Evolutionary conservation across 805 yeast species (phyloP), one percentile per base, ranked within the genome.

Genomic region (Saccharomycopsis sp.): DNA sequence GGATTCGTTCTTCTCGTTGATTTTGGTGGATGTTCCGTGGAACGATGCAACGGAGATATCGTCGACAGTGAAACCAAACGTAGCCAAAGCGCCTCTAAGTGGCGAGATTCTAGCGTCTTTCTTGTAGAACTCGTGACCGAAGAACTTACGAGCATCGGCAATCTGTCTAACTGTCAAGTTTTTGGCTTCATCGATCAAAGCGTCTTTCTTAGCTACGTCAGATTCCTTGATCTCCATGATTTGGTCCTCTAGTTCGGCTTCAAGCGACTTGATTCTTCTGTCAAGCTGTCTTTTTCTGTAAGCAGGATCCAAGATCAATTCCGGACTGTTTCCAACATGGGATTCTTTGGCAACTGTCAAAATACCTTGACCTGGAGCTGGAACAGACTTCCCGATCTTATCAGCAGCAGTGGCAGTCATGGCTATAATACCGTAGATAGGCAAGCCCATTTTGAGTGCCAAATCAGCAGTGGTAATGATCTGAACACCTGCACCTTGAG

Each of bases 321-420:
- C 59, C 14, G 63, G 55, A n/a, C 53, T 54, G 20, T 41, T 34
- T 29, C 63, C 63, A 66, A 91, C 89, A 66, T 86, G 93, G 70
- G 85, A 84, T 78, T 96, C 99, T 70, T 96, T 86, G 60, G 99
- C 99, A 70, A 97, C 90, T 62, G 99, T 94, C 80, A 94, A 82
- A 66, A 94, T 88, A 86, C 99, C 99, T 79, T 93, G 90, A 74
- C 99, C 99, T 76, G 99, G 99, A 71, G 99, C 99, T 65, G 99
- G 99, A 65, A 94, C 93, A 55, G 98, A 92, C 78, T 97, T 87
- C 72, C 98, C 97, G 73, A 93, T 93, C 85, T 92, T 96, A 75
- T 94, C 99, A 62, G 96, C 83, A 56, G 99, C 99, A 69, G 98
- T 96, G 58, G 97, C 93, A 59, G 97, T 82, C 82, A 92, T 77